Evolutionary conservation across 768 basidiomycete species (phyloP).

Genomic region (Coprinopsis cinerea): DNA sequence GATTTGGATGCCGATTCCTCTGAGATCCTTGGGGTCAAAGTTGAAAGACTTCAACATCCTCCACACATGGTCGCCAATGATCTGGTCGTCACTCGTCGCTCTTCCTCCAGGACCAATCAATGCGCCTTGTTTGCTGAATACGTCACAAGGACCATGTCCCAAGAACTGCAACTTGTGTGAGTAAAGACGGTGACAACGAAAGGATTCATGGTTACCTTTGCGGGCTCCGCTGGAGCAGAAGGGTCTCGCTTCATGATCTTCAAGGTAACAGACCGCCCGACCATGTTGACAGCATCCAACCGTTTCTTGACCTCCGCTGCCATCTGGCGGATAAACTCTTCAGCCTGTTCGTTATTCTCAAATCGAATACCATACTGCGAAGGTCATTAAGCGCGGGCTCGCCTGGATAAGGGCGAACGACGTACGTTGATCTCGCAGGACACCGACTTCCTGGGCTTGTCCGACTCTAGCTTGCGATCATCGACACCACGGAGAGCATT

Average conservation of each 20-base stretch:
- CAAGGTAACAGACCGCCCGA: conserved; percentile 72
- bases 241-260: conserved; percentile 88
- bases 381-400: background rate
- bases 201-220: conserved; percentile 56
- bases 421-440: conserved; percentile 93
- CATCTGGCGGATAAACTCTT: conserved; percentile 71
- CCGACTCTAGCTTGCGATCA: conserved; percentile 69
- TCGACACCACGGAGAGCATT: conserved; percentile 85
- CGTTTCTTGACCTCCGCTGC: conserved; percentile 71
- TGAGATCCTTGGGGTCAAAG: conserved; percentile 81
- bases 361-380: conserved; percentile 93
- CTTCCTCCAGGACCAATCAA: conserved; percentile 54
- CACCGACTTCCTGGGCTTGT: conserved; percentile 85
- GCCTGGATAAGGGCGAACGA: conserved; percentile 11
- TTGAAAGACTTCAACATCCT: conserved; percentile 63
- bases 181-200: background rate
- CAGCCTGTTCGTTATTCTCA: conserved; percentile 73
- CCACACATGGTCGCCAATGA: conserved; percentile 77
- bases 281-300: conserved; percentile 60
- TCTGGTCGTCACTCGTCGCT: conserved; percentile 65
- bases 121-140: conserved; percentile 68
- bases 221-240: conserved; percentile 79
- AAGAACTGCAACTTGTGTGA: conserved; percentile 54
- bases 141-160: conserved; percentile 83
- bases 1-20: conserved; percentile 89